A percentile compares a stretch with the other conserved stretches of the same genome.
Evolutionary conservation across 2,329 filamentous ascomycete genomes (phyloP).

Genomic region (Penicillium sp.): DNA sequence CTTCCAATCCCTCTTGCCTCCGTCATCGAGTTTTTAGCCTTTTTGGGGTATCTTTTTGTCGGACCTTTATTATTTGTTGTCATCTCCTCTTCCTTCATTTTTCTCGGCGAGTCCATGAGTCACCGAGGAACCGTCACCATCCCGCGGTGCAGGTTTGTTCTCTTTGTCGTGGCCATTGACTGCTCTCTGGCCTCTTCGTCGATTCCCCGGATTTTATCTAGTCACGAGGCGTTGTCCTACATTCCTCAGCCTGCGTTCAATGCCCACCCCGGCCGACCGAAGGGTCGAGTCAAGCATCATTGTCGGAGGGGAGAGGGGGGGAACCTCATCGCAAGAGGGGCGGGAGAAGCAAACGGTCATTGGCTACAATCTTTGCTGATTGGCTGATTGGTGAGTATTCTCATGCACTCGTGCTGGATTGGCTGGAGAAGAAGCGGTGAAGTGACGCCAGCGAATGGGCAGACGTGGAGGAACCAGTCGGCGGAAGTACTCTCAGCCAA

Average conservation of each 20-base stretch:
- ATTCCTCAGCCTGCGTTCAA: no score
- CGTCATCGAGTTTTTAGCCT: not conserved
- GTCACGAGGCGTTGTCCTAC: no score
- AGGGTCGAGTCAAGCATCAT: no score
- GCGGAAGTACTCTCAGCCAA: constrained; percentile 14
- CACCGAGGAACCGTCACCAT: not conserved
- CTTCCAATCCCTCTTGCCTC: not conserved
- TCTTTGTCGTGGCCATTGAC: not conserved
- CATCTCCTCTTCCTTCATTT: not conserved
- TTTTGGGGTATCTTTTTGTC: not conserved
- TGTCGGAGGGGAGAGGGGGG: no score
- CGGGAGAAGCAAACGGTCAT: not conserved
- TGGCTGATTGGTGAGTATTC: constrained; percentile 5
- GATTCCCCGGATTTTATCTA: not conserved
- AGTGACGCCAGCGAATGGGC: constrained; percentile 22
- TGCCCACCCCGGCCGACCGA: no score
- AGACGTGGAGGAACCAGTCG: constrained; percentile 5
- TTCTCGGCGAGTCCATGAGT: not conserved
- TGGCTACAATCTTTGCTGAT: not conserved
- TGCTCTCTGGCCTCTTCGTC: not conserved
- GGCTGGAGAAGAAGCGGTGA: constrained; percentile 30
- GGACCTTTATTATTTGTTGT: not conserved
- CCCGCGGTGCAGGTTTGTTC: no score
- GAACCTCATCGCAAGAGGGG: no score
- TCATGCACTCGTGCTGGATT: constrained; percentile 4